Evolutionary conservation across 179 eudicot genomes (phyloP).

Genomic region (Camellia oleifera): DNA sequence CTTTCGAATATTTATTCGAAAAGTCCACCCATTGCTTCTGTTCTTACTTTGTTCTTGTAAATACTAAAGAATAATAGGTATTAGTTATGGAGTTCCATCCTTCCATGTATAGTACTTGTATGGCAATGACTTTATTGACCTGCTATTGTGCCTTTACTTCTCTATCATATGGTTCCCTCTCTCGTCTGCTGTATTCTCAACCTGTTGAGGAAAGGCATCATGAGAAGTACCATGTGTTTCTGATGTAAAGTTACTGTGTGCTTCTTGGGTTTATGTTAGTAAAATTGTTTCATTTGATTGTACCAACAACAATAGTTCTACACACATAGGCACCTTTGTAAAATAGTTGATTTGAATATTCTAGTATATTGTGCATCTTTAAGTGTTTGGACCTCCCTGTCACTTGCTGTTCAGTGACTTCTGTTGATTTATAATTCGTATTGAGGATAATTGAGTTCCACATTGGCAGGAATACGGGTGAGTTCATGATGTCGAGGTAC

Average conservation of each 20-base stretch:
- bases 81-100: not conserved
- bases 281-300: no score
- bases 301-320: not conserved
- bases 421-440: not conserved
- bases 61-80: not conserved
- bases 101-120: not conserved
- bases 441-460: constrained; percentile 2
- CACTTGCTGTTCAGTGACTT: not conserved
- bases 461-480: constrained; percentile 84
- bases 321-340: no score
- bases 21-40: not conserved
- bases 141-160: not conserved
- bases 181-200: not conserved
- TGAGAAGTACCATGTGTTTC: constrained; percentile 5
- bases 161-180: not conserved
- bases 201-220: not conserved
- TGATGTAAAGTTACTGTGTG: not conserved
- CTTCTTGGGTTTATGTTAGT: not conserved
- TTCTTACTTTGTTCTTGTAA: not conserved
- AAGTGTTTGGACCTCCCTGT: not conserved
- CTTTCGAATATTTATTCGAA: not conserved
- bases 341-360: not conserved
- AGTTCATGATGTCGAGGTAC: constrained; percentile 99
- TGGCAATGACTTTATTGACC: not conserved
- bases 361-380: not conserved